A percentile compares a stretch with the other conserved stretches of the same genome.
Evolutionary conservation across 2,329 filamentous ascomycete genomes (phyloP).

Genomic region (Xylaria sp.): DNA sequence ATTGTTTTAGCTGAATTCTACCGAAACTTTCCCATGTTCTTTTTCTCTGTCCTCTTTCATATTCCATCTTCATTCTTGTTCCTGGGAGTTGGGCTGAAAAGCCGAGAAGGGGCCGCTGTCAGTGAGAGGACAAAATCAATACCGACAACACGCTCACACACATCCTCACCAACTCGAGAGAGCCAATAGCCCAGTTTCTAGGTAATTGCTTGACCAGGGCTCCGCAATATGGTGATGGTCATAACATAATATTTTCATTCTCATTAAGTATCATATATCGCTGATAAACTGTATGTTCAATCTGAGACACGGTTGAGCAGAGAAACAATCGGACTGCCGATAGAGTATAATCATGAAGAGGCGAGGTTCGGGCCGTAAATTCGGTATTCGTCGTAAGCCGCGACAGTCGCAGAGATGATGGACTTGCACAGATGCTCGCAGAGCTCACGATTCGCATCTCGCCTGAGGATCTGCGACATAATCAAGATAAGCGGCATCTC

Average conservation of each 20-base stretch:
- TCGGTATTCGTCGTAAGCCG: slow-evolving; percentile 18
- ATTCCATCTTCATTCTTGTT: not conserved
- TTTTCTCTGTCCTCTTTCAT: not conserved
- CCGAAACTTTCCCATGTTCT: not conserved
- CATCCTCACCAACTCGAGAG: not conserved
- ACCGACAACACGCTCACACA: not conserved
- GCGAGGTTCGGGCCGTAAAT: not conserved
- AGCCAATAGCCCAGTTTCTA: not conserved
- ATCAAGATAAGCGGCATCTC: slow-evolving; percentile 29
- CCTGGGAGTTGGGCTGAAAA: too few species aligned
- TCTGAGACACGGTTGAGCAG: not conserved
- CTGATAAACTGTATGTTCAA: not conserved
- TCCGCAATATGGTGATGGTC: not conserved
- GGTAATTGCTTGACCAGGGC: not conserved
- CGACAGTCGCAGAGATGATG: slow-evolving; percentile 9
- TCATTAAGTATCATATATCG: not conserved
- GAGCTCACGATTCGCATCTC: slow-evolving; percentile 26
- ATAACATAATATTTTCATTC: not conserved
- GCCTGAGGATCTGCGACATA: slow-evolving; percentile 16
- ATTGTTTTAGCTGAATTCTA: not conserved
- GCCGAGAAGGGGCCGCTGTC: too few species aligned
- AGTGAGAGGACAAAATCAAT: not conserved
- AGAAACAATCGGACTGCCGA: not conserved
- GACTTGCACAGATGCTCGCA: slow-evolving; percentile 27
- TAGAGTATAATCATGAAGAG: not conserved